These are phyloP conservation scores for Salix suchowensis DNA, from an alignment of 345 rosid species.

Conservation along the genomic window DNA sequence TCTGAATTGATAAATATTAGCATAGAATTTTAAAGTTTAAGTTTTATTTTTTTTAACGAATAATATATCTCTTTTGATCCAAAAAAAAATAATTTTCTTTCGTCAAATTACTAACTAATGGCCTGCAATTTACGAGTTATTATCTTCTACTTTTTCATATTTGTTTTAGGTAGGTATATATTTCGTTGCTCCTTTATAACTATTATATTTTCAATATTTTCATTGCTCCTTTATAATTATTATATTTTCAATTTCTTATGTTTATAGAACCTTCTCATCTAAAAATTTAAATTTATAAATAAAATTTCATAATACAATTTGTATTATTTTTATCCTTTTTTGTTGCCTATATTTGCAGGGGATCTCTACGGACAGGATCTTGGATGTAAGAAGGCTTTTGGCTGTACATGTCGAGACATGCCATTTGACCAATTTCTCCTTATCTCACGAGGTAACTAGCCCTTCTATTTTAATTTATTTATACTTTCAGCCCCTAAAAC, in stretches of 20 bases:
- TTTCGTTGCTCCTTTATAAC: background rate
- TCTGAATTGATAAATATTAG: too few species aligned
- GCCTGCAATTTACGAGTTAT: too few species aligned
- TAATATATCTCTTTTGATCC: too few species aligned
- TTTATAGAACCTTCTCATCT: too few species aligned
- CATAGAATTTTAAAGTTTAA: too few species aligned
- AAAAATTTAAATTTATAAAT: too few species aligned
- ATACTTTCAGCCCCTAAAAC: background rate
- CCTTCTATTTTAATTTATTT: background rate
- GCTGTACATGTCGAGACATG: constrained; percentile 28
- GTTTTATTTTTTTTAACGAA: too few species aligned
- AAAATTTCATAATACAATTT: too few species aligned
- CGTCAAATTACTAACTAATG: too few species aligned
- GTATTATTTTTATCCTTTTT: too few species aligned
- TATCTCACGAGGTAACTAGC: constrained; percentile 28
- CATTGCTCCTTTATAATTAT: background rate
- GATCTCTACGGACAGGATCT: constrained; percentile 32
- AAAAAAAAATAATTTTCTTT: too few species aligned
- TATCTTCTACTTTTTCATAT: too few species aligned
- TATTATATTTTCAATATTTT: background rate
- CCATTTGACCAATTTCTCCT: constrained; percentile 30
- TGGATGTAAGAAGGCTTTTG: constrained; percentile 31
- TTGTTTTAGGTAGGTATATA: background rate
- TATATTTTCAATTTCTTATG: background rate
- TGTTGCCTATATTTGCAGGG: constrained; percentile 9